phyloP scores from a whole-genome alignment of 2,329 filamentous ascomycete genomes.

The Phialemoniopsis sp. region DNA sequence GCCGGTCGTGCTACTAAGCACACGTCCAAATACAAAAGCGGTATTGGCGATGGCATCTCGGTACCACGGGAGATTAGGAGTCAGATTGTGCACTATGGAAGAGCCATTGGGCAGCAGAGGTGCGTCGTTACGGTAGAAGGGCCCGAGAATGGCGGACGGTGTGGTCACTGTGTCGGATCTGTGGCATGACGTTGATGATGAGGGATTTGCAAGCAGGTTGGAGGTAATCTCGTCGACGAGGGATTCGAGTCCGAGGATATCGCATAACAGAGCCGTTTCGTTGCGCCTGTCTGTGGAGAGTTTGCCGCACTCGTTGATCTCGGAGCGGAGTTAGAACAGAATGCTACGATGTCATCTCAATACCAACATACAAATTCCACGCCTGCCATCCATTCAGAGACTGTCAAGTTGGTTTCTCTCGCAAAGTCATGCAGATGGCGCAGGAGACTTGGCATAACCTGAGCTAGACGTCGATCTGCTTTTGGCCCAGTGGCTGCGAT shows the following conservation, averaged over 20 bases:
- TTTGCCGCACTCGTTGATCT: constrained; percentile 62
- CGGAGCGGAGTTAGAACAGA: not conserved
- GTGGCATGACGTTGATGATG: constrained; percentile 26
- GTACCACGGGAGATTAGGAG: constrained; percentile 17
- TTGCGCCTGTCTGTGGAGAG: constrained; percentile 60
- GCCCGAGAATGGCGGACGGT: constrained; percentile 63
- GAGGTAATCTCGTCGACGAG: constrained; percentile 63
- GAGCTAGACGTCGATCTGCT: constrained; percentile 52
- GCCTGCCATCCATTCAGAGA: constrained; percentile 63
- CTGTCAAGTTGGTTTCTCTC: constrained; percentile 61
- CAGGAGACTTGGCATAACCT: constrained; percentile 55
- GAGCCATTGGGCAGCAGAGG: constrained; percentile 53
- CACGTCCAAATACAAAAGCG: constrained; percentile 52
- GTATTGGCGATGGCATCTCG: constrained; percentile 35
- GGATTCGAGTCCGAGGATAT: constrained; percentile 63
- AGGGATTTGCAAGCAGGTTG: constrained; percentile 42
- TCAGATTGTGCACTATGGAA: constrained; percentile 40
- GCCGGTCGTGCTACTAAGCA: constrained; percentile 45
- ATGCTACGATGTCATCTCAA: no score
- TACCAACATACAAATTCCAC: constrained; percentile 36
- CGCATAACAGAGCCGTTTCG: constrained; percentile 63
- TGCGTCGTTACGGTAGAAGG: constrained; percentile 64
- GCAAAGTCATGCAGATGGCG: constrained; percentile 65
- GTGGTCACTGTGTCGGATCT: constrained; percentile 28
- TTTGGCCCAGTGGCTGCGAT: constrained; percentile 61